These are phyloP conservation scores for Psilocybe cubensis DNA, from an alignment of 768 basidiomycete genomes.

Conservation along the genomic window DNA sequence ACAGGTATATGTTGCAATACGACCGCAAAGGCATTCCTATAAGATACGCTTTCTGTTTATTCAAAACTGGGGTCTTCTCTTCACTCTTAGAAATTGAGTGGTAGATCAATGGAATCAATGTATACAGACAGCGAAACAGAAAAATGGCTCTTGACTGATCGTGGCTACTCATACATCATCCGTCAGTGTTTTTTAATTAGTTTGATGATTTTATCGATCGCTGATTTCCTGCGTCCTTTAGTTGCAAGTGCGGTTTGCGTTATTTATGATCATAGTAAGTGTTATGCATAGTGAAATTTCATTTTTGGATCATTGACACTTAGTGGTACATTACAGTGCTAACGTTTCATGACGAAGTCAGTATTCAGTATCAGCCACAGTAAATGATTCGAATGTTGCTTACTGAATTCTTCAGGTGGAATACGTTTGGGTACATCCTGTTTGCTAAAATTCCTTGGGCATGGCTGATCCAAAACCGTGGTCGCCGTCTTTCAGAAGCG, in stretches of 20 bases:
- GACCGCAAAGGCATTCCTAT: too few species aligned
- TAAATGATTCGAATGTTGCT: too few species aligned
- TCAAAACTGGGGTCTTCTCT: too few species aligned
- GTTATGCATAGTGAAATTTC: neutral
- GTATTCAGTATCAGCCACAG: neutral
- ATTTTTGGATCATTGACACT: neutral
- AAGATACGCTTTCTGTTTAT: too few species aligned
- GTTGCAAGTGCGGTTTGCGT: conserved; percentile 1
- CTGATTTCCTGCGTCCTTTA: neutral
- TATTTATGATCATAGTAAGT: conserved; percentile 3
- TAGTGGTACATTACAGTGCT: neutral
- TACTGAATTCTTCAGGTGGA: neutral
- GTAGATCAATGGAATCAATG: too few species aligned
- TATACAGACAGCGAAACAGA: neutral
- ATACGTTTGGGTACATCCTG: neutral
- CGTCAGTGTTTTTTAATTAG: neutral
- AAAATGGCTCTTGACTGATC: neutral
- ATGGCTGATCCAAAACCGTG: neutral
- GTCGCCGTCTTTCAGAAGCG: neutral
- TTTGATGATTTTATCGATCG: neutral
- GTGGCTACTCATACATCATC: neutral
- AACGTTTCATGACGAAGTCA: neutral
- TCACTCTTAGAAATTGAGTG: too few species aligned
- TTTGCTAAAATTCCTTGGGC: neutral
- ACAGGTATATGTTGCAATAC: neutral